phyloP scores from a whole-genome alignment of 2,329 filamentous ascomycete genomes.

The Chrysosphaeria jannelii region DNA sequence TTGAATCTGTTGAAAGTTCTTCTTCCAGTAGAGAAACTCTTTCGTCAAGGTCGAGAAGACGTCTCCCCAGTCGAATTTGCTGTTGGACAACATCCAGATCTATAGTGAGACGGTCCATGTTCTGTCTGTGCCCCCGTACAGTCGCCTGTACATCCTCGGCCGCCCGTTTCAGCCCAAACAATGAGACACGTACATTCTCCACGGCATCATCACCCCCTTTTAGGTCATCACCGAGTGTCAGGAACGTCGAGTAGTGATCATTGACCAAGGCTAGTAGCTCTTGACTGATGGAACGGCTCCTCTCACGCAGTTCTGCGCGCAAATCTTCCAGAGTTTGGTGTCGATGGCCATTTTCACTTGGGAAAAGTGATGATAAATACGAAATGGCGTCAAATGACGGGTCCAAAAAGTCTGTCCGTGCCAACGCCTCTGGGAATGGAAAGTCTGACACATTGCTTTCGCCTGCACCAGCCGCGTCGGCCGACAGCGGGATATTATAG shows the following conservation, averaged over 20 bases:
- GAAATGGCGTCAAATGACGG: constrained; percentile 46
- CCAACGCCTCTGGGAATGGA: constrained; percentile 65
- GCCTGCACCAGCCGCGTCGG: background rate
- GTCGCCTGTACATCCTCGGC: constrained; percentile 40
- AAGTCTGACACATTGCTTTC: constrained; percentile 15
- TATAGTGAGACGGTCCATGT: too few species aligned
- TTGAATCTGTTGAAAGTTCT: too few species aligned
- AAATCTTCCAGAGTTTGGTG: constrained; percentile 93
- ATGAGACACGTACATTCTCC: constrained; percentile 62
- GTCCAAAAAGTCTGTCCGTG: constrained; percentile 53
- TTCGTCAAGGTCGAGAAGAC: constrained; percentile 36
- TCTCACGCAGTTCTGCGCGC: constrained; percentile 53
- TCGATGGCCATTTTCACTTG: constrained; percentile 21
- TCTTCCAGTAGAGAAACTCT: constrained; percentile 31
- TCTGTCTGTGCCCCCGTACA: constrained; percentile 28
- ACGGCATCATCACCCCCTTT: constrained; percentile 74
- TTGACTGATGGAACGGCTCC: constrained; percentile 48
- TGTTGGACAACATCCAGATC: constrained; percentile 34
- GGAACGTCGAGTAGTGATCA: constrained; percentile 73
- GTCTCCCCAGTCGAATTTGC: constrained; percentile 28
- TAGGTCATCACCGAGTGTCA: constrained; percentile 54
- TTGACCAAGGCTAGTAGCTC: constrained; percentile 91
- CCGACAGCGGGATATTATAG: too few species aligned
- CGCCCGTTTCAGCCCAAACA: constrained; percentile 62
- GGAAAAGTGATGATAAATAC: constrained; percentile 31